Evolutionary conservation across 768 basidiomycete genomes (phyloP), one percentile per base, ranked within the genome.

Genomic region (Tulasnella sp.): DNA sequence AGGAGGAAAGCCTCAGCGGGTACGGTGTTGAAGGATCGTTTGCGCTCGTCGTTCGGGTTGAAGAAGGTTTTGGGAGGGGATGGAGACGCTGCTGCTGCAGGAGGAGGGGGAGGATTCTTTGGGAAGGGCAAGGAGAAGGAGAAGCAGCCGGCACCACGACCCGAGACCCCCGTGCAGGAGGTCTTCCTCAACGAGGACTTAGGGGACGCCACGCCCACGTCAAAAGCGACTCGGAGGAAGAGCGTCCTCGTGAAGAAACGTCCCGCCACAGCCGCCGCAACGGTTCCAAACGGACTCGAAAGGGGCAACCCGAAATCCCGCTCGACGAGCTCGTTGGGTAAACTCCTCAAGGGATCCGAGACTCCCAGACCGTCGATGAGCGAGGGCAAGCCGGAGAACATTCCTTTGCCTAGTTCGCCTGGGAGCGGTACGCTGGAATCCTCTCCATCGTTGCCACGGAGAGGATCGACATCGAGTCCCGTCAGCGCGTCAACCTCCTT

Each of bases 231-330:
- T 28, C 28, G 64, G 18, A 69, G 64, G 64, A 69, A 69, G 64
- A 69, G 64, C 64, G 64, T 69, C 28, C 34, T 69, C 3, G 64
- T 69, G 31, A 69, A 69, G 64, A 69, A 69, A 37, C 64, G 64
- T 14, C 64, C 64, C 14, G n/a, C 64, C 6, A 54, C 54, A 2
- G 54, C 54, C 7, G 22, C 28, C 6, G 20, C 48, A 3, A 16
- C 50, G 2, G n/a, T 54, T n/a, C 9, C 54, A 14, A 31, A 69
- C 11, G 31, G 31, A 4, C 34, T 69, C 28, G 64, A 34, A 14
- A 69, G 28, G 34, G 64, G 64, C 7, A 69, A 69, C 34, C 64
- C 64, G 34, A 69, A 69, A 37, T 69, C 64, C 34, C n/a, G 64
- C 11, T 69, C 64, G 64, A 69, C 64, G 64, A 69, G 8, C 5